Evolutionary conservation across 441 rosid genomes (phyloP), one percentile per base, ranked within the genome.

Genomic region (Gossypium lobatum): DNA sequence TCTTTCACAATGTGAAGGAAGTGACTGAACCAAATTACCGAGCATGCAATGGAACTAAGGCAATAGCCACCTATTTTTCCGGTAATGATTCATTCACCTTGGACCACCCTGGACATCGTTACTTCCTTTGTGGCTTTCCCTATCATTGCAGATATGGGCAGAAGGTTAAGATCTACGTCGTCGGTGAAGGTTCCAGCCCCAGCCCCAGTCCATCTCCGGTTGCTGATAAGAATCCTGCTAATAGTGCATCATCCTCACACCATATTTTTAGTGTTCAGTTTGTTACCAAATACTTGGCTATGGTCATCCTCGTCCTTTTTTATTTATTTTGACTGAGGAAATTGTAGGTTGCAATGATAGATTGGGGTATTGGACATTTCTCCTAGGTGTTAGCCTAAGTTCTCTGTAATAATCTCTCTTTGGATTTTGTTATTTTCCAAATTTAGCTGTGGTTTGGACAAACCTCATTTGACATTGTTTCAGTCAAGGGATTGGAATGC

Each of bases 151-250:
- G 4, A 53, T 2, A 17, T 2, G 73, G 73, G 2, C 73, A 70
- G 62, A 70, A 54, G 63, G 73, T 70, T 53, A 46, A 70, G 25
- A 70, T 70, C 17, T 2, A 52, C 4, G 73, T 70, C 6, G 11
- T 7, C 6, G 25, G 5, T 54, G 23, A 54, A 14, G 37, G 31
- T 17, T 20, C 73, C 23, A 53, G 60, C 20, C 62, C 62, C 45
- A 28, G 73, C 1, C 50, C 31, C 6, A 16, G 18, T 10, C 26
- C 70, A 23, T 65, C 37, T 23, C 70, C 70, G 8, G 18, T 54
- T 13, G 57, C 54, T 65, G 23, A 46, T 46, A 7, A 21, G 37
- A 13, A 21, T 65, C 57, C 70, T 1, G 55, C 34, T 45, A 23
- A 14, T 23, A 66, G 8, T 42, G 54, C 31, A 42, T 45, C 54